Conservation (phyloP, 495 filamentous ascomycete species). For the Annulohypoxylon stygium region DNA sequence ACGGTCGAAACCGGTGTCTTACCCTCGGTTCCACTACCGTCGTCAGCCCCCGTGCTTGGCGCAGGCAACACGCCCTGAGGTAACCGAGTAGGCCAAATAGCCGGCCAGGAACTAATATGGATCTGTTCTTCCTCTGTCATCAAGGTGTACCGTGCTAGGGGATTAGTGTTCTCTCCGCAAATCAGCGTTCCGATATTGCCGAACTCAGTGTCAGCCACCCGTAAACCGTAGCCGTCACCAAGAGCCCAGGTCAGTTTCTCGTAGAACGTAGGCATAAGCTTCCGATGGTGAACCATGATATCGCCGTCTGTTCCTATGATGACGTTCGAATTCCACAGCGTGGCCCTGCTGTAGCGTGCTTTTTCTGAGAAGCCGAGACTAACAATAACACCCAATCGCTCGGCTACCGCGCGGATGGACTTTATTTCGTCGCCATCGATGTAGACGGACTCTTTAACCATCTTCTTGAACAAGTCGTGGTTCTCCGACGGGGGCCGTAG, state of each 20-base stretch:
- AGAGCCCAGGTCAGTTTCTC: constrained; percentile 56
- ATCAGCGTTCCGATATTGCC: constrained; percentile 53
- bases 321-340: constrained; percentile 56
- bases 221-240: constrained; percentile 54
- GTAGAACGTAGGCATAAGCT: constrained; percentile 56
- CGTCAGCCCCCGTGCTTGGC: constrained; percentile 32
- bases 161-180: constrained; percentile 60
- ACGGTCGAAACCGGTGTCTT: constrained; percentile 11
- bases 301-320: constrained; percentile 50
- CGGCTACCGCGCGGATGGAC: constrained; percentile 46
- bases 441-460: constrained; percentile 49
- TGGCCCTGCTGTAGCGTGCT: constrained; percentile 49
- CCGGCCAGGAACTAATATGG: constrained; percentile 55
- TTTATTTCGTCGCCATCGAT: constrained; percentile 54
- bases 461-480: constrained; percentile 51
- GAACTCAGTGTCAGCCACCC: constrained; percentile 42
- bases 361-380: constrained; percentile 56
- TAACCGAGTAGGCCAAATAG: constrained; percentile 51
- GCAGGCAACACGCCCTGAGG: constrained; percentile 37
- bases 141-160: constrained; percentile 50
- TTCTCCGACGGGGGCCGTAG: constrained; percentile 52
- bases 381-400: constrained; percentile 44
- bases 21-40: background rate
- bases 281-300: constrained; percentile 55
- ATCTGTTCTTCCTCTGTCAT: constrained; percentile 49